A percentile compares a stretch with the other conserved stretches of the same genome.
Evolutionary conservation across 371 early-diverging fungal genomes (phyloP).

Genomic region (Syncephalastrum sp.): DNA sequence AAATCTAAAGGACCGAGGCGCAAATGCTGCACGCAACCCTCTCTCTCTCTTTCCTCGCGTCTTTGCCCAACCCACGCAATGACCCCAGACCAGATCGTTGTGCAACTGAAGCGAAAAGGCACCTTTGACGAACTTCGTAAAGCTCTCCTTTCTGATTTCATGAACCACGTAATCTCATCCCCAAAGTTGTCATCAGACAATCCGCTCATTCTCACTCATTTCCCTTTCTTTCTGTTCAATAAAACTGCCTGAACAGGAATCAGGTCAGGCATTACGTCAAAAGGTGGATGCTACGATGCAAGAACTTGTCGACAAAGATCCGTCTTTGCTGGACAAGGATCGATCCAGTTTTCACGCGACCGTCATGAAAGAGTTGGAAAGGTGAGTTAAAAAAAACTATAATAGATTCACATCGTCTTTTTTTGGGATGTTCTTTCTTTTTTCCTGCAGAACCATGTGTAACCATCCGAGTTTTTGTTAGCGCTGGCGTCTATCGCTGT

Average conservation of each 20-base stretch:
- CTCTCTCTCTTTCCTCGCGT: no score
- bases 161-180: slow-evolving; percentile 18
- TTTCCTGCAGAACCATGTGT: neutral
- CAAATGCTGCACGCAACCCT: no score
- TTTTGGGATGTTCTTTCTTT: neutral
- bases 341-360: slow-evolving; percentile 22
- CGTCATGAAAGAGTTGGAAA: slow-evolving; percentile 32
- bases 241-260: slow-evolving; percentile 12
- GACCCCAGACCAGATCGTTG: slow-evolving; percentile 43
- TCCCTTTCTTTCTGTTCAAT: neutral
- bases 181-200: neutral
- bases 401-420: neutral
- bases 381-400: slow-evolving; percentile 13
- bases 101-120: slow-evolving; percentile 43
- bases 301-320: slow-evolving; percentile 28
- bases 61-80: slow-evolving; percentile 10
- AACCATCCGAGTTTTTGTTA: slow-evolving; percentile 2
- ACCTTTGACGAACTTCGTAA: slow-evolving; percentile 43
- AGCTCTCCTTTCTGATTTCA: slow-evolving; percentile 33
- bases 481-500: slow-evolving; percentile 26
- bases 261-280: slow-evolving; percentile 25
- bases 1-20: no score
- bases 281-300: slow-evolving; percentile 31
- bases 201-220: neutral
- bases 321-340: slow-evolving; percentile 31